These are phyloP conservation scores for Ganoderma resinaceum DNA, from an alignment of 1,284 basidiomycete genomes.

Conservation along the genomic window DNA sequence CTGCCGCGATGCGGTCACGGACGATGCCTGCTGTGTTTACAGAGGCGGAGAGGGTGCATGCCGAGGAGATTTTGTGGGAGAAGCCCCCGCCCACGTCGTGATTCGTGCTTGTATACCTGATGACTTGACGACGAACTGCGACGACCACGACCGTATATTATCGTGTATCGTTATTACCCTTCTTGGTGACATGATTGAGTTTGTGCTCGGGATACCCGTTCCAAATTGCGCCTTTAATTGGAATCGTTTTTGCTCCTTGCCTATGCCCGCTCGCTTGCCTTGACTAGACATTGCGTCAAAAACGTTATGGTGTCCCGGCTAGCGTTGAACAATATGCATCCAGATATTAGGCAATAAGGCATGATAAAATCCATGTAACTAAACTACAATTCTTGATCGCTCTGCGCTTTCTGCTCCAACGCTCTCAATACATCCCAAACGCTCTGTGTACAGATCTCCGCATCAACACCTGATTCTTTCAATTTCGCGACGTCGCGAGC, in stretches of 20 bases:
- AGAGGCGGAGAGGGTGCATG: conserved; percentile 22
- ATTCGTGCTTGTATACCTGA: neutral
- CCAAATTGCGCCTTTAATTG: too few relatives aligned
- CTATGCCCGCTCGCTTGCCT: too few relatives aligned
- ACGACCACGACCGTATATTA: neutral
- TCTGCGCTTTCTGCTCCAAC: neutral
- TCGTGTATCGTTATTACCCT: conserved; percentile 5
- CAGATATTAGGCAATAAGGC: neutral
- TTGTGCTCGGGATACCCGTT: neutral
- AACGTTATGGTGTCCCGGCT: too few relatives aligned
- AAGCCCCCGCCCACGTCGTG: neutral
- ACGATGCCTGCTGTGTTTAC: conserved; percentile 28
- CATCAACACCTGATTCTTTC: neutral
- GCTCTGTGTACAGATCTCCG: neutral
- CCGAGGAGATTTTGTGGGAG: conserved; percentile 22
- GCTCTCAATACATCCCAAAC: neutral
- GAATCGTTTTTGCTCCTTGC: neutral
- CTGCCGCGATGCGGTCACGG: conserved; percentile 20
- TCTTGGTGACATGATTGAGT: neutral
- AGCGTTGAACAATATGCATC: too few relatives aligned
- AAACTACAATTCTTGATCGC: neutral
- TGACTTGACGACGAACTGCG: neutral
- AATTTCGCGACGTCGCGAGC: neutral
- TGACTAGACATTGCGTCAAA: too few relatives aligned
- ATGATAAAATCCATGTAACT: neutral